A percentile compares a stretch with the other conserved stretches of the same genome.
phyloP scores from a whole-genome alignment of 2,329 filamentous ascomycete species.

The Claviceps fusiformis region DNA sequence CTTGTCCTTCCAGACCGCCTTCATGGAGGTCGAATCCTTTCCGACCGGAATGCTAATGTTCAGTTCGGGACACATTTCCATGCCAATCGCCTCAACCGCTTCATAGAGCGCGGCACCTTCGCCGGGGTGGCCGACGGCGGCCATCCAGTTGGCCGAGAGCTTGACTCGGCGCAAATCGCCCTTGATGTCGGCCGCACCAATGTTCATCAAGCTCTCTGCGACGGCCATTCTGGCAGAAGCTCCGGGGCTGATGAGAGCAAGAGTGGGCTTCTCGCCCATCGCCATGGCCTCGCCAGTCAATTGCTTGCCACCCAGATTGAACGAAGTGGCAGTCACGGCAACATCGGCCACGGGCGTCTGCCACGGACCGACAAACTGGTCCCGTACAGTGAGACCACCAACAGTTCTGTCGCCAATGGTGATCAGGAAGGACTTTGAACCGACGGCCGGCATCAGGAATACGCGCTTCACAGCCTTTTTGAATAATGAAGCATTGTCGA shows the following conservation, averaged over 20 bases:
- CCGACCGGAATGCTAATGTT: slow-evolving; percentile 90
- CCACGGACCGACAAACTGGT: slow-evolving; percentile 96
- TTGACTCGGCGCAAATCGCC: slow-evolving; percentile 67
- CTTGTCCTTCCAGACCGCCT: slow-evolving; percentile 80
- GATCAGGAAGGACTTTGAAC: slow-evolving; percentile 95
- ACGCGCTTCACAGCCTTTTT: slow-evolving; percentile 65
- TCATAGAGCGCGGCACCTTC: slow-evolving; percentile 89
- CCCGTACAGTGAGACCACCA: slow-evolving; percentile 73
- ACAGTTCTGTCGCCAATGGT: slow-evolving; percentile 91
- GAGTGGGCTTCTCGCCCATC: slow-evolving; percentile 81
- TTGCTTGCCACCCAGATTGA: slow-evolving; percentile 50
- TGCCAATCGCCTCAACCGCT: slow-evolving; percentile 82
- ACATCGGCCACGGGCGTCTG: slow-evolving; percentile 90
- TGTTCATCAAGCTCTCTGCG: slow-evolving; percentile 82
- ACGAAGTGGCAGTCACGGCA: slow-evolving; percentile 76
- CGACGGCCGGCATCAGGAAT: slow-evolving; percentile 73
- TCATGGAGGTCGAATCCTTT: slow-evolving; percentile 98
- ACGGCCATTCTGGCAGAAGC: slow-evolving; percentile 95
- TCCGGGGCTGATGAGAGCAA: slow-evolving; percentile 79
- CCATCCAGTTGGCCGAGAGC: slow-evolving; percentile 98
- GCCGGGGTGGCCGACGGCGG: slow-evolving; percentile 81
- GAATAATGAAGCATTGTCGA: slow-evolving; percentile 38
- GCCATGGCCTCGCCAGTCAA: slow-evolving; percentile 91
- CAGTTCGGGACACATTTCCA: slow-evolving; percentile 83
- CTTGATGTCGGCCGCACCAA: slow-evolving; percentile 61